Evolutionary conservation across 1,284 basidiomycete species (phyloP), one percentile per base, ranked within the genome.

Genomic region (Coriolopsis trogii): DNA sequence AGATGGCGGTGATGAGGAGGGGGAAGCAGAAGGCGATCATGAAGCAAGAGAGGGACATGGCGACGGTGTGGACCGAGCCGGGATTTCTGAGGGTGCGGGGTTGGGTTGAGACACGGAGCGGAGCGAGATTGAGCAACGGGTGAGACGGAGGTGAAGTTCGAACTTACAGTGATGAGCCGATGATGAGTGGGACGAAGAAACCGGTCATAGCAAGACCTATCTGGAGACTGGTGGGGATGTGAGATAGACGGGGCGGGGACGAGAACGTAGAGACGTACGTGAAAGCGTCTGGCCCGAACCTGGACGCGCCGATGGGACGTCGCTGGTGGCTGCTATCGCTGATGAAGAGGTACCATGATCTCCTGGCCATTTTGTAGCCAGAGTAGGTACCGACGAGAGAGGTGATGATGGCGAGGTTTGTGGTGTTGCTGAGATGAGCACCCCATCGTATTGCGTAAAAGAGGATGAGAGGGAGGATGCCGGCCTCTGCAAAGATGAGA

Each of bases 361-460:
- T 47, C 23, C 63, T 51, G 0, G 64, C 63, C 21, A 70, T 50
- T 46, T 69, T 70, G 58, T 63, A 62, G 13, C 67, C 65, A n/a
- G 63, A 65, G 26, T 66, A 66, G 21, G 67, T 65, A 30, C 68
- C 68, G 34, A 69, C 66, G 40, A 68, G 56, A 15, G 60, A 60
- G 18, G 68, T 70, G 45, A 70, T 68, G 56, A 70, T 70, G 29
- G 68, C 68, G 40, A 70, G 64, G 53, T 68, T 70, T 33, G 60
- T 68, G 13, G 67, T 68, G 23, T 60, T 61, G 46, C 44, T 58
- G 29, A 70, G 60, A 41, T 69, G 68, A 0, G 68, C 67, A 26
- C 68, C 67, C 67, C 66, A 68, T 37, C 57, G 55, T 6, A 70
- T 64, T 1, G 66, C 58, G 53, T 65, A 70, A 61, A 68, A 70